Percentiles rank a stretch among this genome's conserved stretches.
phyloP scores from a whole-genome alignment of 805 yeast genomes.

The Kluyveromyces starmeri region DNA sequence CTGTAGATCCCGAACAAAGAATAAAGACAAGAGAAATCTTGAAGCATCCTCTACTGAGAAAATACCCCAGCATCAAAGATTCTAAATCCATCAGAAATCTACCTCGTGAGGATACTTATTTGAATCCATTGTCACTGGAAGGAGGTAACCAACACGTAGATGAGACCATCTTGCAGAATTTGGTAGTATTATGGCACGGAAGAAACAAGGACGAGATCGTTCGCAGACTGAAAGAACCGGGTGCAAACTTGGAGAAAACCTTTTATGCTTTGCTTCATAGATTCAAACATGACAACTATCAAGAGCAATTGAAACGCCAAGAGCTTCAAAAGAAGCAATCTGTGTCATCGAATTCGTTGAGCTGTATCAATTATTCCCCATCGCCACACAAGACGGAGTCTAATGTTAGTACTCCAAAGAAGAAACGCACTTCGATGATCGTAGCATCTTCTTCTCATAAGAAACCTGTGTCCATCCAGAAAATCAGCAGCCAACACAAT shows the following conservation, averaged over 20 bases:
- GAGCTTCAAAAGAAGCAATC: slow-evolving; percentile 35
- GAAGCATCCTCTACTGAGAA: slow-evolving; percentile 70
- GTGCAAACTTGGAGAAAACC: slow-evolving; percentile 68
- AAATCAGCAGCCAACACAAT: slow-evolving; percentile 19
- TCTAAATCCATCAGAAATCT: slow-evolving; percentile 29
- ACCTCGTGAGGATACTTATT: slow-evolving; percentile 32
- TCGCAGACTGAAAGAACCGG: slow-evolving; percentile 42
- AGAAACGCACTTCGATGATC: slow-evolving; percentile 35
- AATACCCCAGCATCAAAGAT: slow-evolving; percentile 43
- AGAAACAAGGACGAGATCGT: slow-evolving; percentile 47
- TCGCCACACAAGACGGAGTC: slow-evolving; percentile 4
- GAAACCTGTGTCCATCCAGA: slow-evolving; percentile 40
- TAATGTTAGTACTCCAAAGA: slow-evolving; percentile 21
- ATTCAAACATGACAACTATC: slow-evolving; percentile 51
- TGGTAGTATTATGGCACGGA: slow-evolving; percentile 77
- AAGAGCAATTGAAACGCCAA: slow-evolving; percentile 24
- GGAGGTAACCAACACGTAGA: slow-evolving; percentile 42
- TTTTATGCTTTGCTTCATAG: slow-evolving; percentile 67
- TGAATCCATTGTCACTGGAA: slow-evolving; percentile 29
- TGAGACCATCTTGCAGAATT: slow-evolving; percentile 61
- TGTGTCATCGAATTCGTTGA: slow-evolving; percentile 23
- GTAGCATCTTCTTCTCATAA: slow-evolving; percentile 42
- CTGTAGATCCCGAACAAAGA: slow-evolving; percentile 72
- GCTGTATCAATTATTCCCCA: slow-evolving; percentile 11
- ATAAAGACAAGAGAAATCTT: slow-evolving; percentile 71